Conservation (phyloP, 2,329 filamentous ascomycete species). For the Aspergillus ochraceus region DNA sequence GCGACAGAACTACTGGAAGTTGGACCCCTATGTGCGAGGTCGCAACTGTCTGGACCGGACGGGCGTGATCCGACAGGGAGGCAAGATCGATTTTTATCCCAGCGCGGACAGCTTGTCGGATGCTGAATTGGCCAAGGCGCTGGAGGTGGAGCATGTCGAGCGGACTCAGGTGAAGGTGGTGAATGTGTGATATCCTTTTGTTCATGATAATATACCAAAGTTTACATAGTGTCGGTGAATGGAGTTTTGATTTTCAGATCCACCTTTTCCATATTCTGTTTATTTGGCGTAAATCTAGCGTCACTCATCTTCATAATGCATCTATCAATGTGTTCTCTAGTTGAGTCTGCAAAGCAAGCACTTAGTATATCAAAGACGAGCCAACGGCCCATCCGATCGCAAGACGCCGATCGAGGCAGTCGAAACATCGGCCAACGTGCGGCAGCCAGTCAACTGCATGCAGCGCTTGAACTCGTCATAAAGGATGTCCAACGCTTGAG, state of each 20-base stretch:
- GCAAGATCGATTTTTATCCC: constrained; percentile 69
- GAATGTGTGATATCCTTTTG: constrained; percentile 1
- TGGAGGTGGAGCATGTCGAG: constrained; percentile 22
- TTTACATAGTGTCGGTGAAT: background rate
- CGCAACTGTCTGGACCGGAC: constrained; percentile 76
- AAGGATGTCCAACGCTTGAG: constrained; percentile 31
- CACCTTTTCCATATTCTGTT: too few species aligned
- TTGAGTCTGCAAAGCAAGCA: too few species aligned
- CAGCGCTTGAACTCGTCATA: constrained; percentile 33
- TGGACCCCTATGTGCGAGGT: constrained; percentile 84
- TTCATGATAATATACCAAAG: constrained; percentile 1
- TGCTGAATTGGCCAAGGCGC: constrained; percentile 6
- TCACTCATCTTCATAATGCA: too few species aligned
- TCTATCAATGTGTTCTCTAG: background rate
- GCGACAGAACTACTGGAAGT: constrained; percentile 76
- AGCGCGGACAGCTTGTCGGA: constrained; percentile 7
- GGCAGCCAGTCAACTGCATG: constrained; percentile 31
- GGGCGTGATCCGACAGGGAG: constrained; percentile 67
- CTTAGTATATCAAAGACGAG: constrained; percentile 14
- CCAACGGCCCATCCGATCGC: constrained; percentile 21
- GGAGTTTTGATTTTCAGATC: background rate
- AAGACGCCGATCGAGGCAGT: constrained; percentile 20
- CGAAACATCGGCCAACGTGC: constrained; percentile 26
- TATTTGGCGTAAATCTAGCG: too few species aligned
- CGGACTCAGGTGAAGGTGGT: constrained; percentile 12